Evolutionary conservation across 305 asterid species (phyloP).

Genomic region (Fraxinus paxiana): DNA sequence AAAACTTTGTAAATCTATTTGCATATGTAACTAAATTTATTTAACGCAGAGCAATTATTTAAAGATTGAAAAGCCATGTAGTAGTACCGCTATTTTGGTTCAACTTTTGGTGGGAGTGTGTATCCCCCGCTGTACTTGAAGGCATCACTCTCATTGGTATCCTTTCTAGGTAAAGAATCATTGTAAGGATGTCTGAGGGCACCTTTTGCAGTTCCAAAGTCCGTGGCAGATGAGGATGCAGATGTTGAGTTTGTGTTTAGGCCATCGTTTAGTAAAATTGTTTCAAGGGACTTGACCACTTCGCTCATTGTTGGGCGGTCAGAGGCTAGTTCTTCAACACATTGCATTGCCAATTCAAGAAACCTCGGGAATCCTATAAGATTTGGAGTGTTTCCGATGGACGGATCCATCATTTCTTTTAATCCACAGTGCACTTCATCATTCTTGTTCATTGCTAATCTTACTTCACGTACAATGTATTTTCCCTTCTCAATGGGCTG

Average conservation of each 20-base stretch:
- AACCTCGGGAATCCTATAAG: constrained; percentile 61
- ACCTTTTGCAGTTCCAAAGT: constrained; percentile 50
- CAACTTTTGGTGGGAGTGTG: constrained; percentile 43
- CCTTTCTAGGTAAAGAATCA: constrained; percentile 29
- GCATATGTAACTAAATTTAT: constrained; percentile 4
- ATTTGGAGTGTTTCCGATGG: constrained; percentile 39
- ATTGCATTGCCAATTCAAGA: constrained; percentile 74
- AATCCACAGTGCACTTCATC: constrained; percentile 61
- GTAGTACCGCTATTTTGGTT: constrained; percentile 25
- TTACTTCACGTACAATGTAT: constrained; percentile 72
- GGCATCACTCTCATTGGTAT: constrained; percentile 38
- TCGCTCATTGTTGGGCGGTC: constrained; percentile 88
- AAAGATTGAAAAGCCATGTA: not conserved
- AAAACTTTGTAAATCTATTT: constrained; percentile 11
- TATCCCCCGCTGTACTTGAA: constrained; percentile 65
- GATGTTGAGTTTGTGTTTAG: constrained; percentile 66
- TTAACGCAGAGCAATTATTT: not conserved
- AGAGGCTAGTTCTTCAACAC: constrained; percentile 82
- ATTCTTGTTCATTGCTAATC: constrained; percentile 44
- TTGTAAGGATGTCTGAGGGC: constrained; percentile 49
- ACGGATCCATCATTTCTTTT: constrained; percentile 59
- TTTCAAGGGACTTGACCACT: constrained; percentile 68
- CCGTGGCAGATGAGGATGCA: constrained; percentile 72
- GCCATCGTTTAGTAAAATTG: constrained; percentile 65
- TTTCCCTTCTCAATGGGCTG: constrained; percentile 85